Evolutionary conservation across 2,329 filamentous ascomycete genomes (phyloP).

Genomic region (Trichoderma brevicompactum): DNA sequence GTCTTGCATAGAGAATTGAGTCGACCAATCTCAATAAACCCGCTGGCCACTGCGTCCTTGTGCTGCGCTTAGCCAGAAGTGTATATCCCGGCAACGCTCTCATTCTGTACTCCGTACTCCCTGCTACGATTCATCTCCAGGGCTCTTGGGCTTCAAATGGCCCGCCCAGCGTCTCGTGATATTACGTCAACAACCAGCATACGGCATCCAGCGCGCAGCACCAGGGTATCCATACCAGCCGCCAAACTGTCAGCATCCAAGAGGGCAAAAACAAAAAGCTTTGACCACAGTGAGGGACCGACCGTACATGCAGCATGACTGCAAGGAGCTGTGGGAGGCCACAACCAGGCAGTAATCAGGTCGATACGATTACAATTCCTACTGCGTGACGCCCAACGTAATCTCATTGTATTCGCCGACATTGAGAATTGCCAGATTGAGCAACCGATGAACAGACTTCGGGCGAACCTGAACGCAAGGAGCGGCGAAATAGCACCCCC

Average conservation of each 20-base stretch:
- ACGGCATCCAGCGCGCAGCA: background rate
- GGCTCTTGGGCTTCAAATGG: background rate
- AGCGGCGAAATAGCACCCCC: background rate
- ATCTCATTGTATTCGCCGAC: background rate
- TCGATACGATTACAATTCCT: background rate
- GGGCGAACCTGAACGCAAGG: background rate
- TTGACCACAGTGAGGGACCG: background rate
- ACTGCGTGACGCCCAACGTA: background rate
- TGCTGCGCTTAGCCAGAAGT: background rate
- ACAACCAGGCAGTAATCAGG: background rate
- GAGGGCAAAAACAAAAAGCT: background rate
- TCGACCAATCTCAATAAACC: background rate
- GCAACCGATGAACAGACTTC: too few species aligned
- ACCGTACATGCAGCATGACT: background rate
- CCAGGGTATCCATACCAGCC: background rate
- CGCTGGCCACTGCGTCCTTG: background rate
- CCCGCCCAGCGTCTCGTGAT: background rate
- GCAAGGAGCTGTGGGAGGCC: background rate
- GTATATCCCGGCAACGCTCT: background rate
- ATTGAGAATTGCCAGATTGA: background rate
- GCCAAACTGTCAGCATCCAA: conserved; percentile 2
- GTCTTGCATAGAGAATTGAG: conserved; percentile 43
- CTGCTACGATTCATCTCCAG: background rate
- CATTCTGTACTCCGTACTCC: background rate
- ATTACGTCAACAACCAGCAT: background rate